A percentile compares a stretch with the other conserved stretches of the same genome.
Conservation (phyloP, 176 grass and related monocot genomes). For the Saccharum officinarum region DNA sequence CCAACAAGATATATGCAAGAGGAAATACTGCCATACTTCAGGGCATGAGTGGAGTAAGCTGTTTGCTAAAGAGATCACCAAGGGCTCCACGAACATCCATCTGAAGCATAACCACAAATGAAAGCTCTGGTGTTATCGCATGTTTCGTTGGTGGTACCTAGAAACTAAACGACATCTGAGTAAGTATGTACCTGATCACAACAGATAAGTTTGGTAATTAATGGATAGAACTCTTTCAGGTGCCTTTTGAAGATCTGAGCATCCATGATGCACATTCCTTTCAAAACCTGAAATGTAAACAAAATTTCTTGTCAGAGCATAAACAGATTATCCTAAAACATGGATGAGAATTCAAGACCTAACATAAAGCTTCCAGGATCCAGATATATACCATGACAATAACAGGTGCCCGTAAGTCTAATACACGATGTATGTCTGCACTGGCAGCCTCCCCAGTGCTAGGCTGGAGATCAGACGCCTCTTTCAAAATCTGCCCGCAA, state of each 20-base stretch:
- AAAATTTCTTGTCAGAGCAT: background rate
- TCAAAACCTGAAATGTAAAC: conserved; percentile 76
- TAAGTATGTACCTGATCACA: conserved; percentile 80
- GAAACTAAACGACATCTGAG: background rate
- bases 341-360: background rate
- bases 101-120: conserved; percentile 46
- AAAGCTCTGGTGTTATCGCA: background rate
- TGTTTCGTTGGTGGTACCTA: background rate
- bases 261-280: conserved; percentile 94
- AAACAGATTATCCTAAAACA: conserved; percentile 22
- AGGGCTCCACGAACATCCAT: conserved; percentile 96
- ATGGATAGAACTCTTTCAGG: conserved; percentile 91
- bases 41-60: conserved; percentile 82
- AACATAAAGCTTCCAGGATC: conserved; percentile 17
- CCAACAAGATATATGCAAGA: conserved; percentile 42
- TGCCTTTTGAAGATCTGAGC: conserved; percentile 88
- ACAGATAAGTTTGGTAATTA: conserved; percentile 99
- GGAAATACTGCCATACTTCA: conserved; percentile 37
- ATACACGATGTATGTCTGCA: conserved; percentile 82
- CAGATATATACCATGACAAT: conserved; percentile 89
- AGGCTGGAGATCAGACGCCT: conserved; percentile 92
- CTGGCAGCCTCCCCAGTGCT: conserved; percentile 62
- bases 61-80: conserved; percentile 86
- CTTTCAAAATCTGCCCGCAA: conserved; percentile 88
- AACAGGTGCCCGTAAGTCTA: conserved; percentile 86